Evolutionary conservation across 2,329 filamentous ascomycete species (phyloP).

Genomic region (Trichoderma pleuroti): DNA sequence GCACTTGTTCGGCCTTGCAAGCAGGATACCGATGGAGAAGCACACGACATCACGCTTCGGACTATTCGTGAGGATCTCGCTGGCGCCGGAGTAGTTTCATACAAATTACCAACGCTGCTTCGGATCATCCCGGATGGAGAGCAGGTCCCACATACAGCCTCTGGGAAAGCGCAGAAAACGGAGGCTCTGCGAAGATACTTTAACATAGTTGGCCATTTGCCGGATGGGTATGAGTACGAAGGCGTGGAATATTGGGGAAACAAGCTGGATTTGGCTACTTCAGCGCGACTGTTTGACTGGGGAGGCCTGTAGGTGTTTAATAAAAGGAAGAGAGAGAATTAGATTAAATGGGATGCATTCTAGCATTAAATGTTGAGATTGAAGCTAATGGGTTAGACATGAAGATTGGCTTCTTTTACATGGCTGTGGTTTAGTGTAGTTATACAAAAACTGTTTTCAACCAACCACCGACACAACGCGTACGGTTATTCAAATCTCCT

Average conservation of each 20-base stretch:
- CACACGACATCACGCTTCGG: background rate
- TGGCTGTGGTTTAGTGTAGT: background rate
- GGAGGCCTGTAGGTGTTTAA: background rate
- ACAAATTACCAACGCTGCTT: background rate
- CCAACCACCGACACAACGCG: too few species aligned
- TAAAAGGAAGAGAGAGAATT: accelerated
- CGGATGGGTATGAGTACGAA: background rate
- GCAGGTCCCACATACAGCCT: background rate
- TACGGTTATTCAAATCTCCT: too few species aligned
- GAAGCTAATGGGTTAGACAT: background rate
- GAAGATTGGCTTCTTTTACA: background rate
- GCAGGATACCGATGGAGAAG: background rate
- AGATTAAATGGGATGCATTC: background rate
- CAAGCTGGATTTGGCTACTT: background rate
- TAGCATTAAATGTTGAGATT: accelerated
- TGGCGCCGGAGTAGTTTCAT: background rate
- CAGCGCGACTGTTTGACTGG: background rate
- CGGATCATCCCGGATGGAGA: background rate
- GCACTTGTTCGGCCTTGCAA: background rate
- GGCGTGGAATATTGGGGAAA: background rate
- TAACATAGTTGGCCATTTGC: background rate
- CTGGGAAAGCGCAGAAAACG: background rate
- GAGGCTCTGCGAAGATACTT: background rate
- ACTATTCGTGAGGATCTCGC: background rate
- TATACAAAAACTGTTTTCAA: background rate